Evolutionary conservation across 169 alveolate genomes (phyloP).

Genomic region (Plasmodium fragile): DNA sequence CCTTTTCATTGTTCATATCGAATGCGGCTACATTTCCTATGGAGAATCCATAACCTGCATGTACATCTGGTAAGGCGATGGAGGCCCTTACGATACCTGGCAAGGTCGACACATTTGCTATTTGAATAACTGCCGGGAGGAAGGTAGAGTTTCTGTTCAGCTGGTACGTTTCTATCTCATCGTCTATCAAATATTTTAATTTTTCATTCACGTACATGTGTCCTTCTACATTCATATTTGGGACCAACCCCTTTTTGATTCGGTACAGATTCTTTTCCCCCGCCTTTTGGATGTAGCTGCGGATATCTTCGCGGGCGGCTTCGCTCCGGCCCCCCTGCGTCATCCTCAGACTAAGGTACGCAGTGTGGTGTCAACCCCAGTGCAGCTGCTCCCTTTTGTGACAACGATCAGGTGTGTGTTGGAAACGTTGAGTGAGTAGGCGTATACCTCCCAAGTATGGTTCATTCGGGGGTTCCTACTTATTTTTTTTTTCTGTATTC

Average conservation of each 20-base stretch:
- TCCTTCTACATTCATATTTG: slow-evolving; percentile 90
- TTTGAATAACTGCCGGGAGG: slow-evolving; percentile 91
- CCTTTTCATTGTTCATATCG: slow-evolving; percentile 85
- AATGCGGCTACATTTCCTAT: slow-evolving; percentile 94
- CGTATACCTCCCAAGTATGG: not conserved
- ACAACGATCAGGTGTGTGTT: not conserved
- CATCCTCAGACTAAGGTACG: not conserved
- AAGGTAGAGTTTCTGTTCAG: slow-evolving; percentile 82
- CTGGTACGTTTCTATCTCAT: slow-evolving; percentile 82
- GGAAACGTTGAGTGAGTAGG: not conserved
- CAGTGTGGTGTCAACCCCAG: not conserved
- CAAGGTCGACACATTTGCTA: slow-evolving; percentile 91
- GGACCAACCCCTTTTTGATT: slow-evolving; percentile 87
- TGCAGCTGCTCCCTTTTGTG: not conserved
- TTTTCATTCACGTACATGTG: slow-evolving; percentile 85
- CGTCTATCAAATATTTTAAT: slow-evolving; percentile 80
- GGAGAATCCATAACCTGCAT: slow-evolving; percentile 93
- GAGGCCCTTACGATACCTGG: slow-evolving; percentile 91
- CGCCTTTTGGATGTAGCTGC: slow-evolving; percentile 28
- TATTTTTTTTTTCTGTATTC: no score
- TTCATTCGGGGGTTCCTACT: not conserved
- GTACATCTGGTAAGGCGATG: slow-evolving; percentile 91
- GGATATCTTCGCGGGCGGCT: not conserved
- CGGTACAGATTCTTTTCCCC: slow-evolving; percentile 75
- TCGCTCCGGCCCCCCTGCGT: not conserved